Conservation (phyloP, 2,329 filamentous ascomycete species). For the Coniochaeta ligniaria region DNA sequence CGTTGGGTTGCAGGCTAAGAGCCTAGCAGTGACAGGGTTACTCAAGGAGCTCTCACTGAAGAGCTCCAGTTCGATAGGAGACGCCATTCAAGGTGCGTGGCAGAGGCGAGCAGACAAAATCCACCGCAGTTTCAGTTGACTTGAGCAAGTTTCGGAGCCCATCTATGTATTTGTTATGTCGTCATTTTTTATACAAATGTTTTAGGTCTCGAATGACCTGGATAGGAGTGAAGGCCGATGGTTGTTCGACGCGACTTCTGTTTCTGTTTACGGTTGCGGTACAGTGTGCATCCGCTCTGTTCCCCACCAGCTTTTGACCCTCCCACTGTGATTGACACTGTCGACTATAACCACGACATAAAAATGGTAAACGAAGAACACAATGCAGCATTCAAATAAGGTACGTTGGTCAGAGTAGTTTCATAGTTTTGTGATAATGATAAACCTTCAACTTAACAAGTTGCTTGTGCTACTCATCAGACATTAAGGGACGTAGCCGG, state of each 20-base stretch:
- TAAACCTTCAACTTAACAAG: background rate
- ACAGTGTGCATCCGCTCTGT: background rate
- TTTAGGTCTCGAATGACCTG: background rate
- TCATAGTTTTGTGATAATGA: background rate
- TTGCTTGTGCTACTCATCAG: background rate
- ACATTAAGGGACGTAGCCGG: background rate
- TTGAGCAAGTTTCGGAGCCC: background rate
- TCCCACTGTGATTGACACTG: background rate
- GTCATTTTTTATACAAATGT: background rate
- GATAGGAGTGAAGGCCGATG: background rate
- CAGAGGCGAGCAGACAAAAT: background rate
- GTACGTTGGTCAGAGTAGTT: background rate
- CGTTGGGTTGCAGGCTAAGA: slow-evolving; percentile 71
- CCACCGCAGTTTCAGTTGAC: background rate
- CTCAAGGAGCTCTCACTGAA: slow-evolving; percentile 52
- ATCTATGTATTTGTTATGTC: background rate
- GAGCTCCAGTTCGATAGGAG: slow-evolving; percentile 19
- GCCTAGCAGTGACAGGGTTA: slow-evolving; percentile 43
- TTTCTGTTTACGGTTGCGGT: background rate
- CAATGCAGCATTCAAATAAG: background rate
- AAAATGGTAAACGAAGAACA: background rate
- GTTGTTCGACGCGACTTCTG: background rate
- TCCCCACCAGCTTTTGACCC: background rate
- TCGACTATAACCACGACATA: background rate
- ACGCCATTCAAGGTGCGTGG: background rate